Evolutionary conservation across 2,329 filamentous ascomycete genomes (phyloP), one percentile per base, ranked within the genome.

Genomic region (Aspergillus alliaceus): DNA sequence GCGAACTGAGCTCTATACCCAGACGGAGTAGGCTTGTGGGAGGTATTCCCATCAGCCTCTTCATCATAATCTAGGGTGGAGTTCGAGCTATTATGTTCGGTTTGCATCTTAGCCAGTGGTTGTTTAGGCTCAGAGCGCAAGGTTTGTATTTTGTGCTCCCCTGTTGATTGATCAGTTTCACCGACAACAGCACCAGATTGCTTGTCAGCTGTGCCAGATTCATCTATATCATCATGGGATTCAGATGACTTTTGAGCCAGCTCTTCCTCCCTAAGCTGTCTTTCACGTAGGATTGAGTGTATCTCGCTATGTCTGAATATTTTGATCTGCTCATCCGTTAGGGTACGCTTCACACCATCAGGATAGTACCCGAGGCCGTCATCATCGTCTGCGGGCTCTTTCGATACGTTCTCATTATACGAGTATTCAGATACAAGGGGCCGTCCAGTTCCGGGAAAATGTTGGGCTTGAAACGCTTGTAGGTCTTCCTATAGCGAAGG

Each of bases 241-340:
- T 63, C 54, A 40, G 62, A 60, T 22, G 32, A 35, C 18, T 14
- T 35, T 18, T 63, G 59, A 25, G 59, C 58, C 12, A 66, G 64
- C n/a, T 69, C 62, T 32, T 60, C 71, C 44, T 68, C 40, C 15
- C 15, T 59, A 11, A 74, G 58, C 60, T 77, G 69, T 53, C 69
- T 71, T 58, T 82, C 78, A 60, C 85, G 84, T 25, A 90, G 78
- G 37, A 96, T 78, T 12, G 84, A 76, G 68, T 95, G 87, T 22
- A 96, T 83, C 73, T 98, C 93, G 2, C 90, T 93, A 70, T 96
- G 91, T 59, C 93, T 84, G 72, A 97, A 97, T 59, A 96, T 93
- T 53, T 86, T 85, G 64, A 97, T 91, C 77, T 97, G 90, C 65
- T 92, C 90, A 68, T 97, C 90, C 9, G 93, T 97, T 66, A 98